Base-by-base conservation (phyloP, 2,329 filamentous ascomycete species). In the Furcasterigmium sp. region DNA sequence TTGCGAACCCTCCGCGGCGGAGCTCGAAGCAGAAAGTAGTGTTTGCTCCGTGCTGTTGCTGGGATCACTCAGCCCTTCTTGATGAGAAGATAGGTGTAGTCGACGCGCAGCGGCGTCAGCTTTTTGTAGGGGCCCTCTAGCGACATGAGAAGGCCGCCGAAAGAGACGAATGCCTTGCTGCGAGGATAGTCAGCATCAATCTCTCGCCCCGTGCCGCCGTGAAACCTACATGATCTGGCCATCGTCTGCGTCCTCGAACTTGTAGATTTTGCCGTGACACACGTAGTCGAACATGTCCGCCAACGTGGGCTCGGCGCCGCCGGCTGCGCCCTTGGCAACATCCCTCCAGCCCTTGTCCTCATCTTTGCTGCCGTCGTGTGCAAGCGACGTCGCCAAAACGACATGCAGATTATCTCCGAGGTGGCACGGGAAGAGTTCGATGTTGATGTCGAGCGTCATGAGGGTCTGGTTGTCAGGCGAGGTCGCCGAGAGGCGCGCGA, bases 111-210 rank as follows among this genome's bases (percentile, higher is more conserved):
- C 21, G 90, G 86, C 26, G 87, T 94, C 50, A 98, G 80, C 73
- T 95, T 96, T 75, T 93, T 94, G 66, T 95, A 93, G 3, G 93
- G 93, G 6, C 94, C 93, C 58, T 95, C 87, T 44, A 98, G 76
- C 56, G 85, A 89, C 69, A 97, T 84, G 56, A 98, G 69, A 51
- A 98, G 72, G 8, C 93, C 93, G 38, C 93, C 93, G 57, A 96
- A 98, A 2, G 90, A 95, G 54, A 94, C 78, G 67, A 91, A 98
- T 21, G 90, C 88, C 63, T 95, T 94, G 62, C 91, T 97, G 54
- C 15, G 20, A 36, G 29, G 20, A 15, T 21, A 2, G 37, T 52
- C 32, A 49, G 45, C 42, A 45, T 17, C 17, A 15, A 29, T 17
- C 2, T 37, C 4, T 9, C n/a, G 8, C 37, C 23, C 17, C 8